These are phyloP conservation scores for Irpex sp. DNA, from an alignment of 1,284 basidiomycete species.

Conservation along the genomic window DNA sequence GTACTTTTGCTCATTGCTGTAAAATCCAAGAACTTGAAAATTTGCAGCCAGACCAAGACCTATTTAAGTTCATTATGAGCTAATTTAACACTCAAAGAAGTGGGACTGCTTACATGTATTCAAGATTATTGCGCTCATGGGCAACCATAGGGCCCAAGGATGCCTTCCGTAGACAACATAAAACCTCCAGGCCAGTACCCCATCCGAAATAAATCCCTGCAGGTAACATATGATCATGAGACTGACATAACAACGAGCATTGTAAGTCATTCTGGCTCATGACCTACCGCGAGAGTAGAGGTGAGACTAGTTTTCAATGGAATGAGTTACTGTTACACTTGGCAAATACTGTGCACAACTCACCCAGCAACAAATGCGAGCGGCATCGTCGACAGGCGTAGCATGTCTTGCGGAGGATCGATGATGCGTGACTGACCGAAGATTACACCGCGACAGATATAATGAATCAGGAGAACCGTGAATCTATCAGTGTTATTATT, in stretches of 20 bases:
- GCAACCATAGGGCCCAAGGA: not conserved
- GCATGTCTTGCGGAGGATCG: no score
- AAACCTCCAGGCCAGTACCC: not conserved
- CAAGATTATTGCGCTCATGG: not conserved
- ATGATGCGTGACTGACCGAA: no score
- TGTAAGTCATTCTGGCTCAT: not conserved
- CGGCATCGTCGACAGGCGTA: not conserved
- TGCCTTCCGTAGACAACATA: not conserved
- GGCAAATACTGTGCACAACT: not conserved
- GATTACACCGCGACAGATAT: no score
- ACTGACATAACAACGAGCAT: not conserved
- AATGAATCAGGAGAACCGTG: no score
- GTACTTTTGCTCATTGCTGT: not conserved
- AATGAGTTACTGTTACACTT: not conserved
- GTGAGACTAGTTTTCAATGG: not conserved
- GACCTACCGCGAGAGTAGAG: not conserved
- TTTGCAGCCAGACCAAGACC: not conserved
- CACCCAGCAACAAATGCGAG: not conserved
- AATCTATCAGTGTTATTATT: no score
- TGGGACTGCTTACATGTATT: not conserved
- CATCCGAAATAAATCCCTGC: not conserved
- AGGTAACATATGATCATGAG: not conserved
- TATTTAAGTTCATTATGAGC: not conserved
- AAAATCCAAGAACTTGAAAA: not conserved
- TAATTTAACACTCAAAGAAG: not conserved